Percentiles rank a stretch among this genome's conserved stretches.
phyloP scores from a whole-genome alignment of 495 filamentous ascomycete species.

The Saxispiralis lemnorum region DNA sequence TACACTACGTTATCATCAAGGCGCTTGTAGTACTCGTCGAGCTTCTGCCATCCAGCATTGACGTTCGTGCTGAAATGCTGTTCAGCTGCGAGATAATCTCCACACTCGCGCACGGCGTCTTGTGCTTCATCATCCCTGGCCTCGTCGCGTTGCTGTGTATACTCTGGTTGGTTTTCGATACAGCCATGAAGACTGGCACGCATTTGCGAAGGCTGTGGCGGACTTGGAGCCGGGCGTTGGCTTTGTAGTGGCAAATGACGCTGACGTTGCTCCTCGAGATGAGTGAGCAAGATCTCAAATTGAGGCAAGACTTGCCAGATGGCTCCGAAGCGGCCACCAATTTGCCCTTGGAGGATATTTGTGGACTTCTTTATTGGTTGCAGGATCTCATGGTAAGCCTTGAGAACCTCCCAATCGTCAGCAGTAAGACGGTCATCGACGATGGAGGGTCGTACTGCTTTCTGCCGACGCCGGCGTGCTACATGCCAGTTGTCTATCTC shows the following conservation, averaged over 20 bases:
- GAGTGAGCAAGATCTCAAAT: constrained; percentile 1
- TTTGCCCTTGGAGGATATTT: constrained; percentile 6
- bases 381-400: constrained; percentile 3
- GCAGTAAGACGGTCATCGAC: constrained; percentile 1
- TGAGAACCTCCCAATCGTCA: constrained; percentile 8
- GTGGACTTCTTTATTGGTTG: constrained; percentile 6
- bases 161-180: no score
- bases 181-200: no score
- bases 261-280: constrained; percentile 1
- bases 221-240: no score
- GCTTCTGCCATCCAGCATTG: no score
- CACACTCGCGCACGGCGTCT: no score
- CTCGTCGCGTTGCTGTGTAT: no score
- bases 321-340: neutral
- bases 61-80: no score
- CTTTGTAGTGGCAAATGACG: constrained; percentile 1
- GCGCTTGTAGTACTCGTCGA: no score
- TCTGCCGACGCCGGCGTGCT: neutral
- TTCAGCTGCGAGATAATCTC: no score
- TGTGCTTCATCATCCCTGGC: no score
- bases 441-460: constrained; percentile 3
- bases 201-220: no score
- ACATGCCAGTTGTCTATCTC: neutral
- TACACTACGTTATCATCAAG: no score
- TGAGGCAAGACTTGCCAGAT: constrained; percentile 2